Conservation (phyloP, 768 basidiomycete species). For the Collybiopsis luxurians region DNA sequence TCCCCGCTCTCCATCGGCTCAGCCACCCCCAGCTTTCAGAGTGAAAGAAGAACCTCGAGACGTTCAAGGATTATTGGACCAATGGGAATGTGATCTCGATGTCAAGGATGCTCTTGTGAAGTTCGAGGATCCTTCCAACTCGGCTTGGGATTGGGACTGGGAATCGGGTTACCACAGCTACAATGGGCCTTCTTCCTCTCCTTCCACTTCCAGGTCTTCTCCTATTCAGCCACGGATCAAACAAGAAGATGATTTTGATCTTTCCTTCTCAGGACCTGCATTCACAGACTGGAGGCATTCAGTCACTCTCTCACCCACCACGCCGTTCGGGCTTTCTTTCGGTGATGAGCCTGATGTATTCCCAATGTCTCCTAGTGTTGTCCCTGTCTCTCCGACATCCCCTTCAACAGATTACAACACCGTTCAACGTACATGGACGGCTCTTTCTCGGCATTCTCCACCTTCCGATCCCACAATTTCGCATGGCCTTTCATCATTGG, state of each 20-base stretch:
- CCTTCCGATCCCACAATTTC: conserved; percentile 14
- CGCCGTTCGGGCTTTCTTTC: conserved; percentile 1
- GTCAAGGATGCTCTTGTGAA: conserved; percentile 25
- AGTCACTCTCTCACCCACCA: conserved; percentile 15
- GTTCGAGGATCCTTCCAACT: background rate
- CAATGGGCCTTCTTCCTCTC: conserved; percentile 24
- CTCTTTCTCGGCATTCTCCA: conserved; percentile 24
- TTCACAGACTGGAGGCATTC: conserved; percentile 5
- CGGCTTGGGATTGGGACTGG: conserved; percentile 47
- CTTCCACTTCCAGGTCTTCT: conserved; percentile 23
- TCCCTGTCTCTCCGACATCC: conserved; percentile 7
- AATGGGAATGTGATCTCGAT: conserved; percentile 64
- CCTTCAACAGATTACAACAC: conserved; percentile 15
- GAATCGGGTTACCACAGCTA: conserved; percentile 25
- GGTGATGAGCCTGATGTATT: background rate
- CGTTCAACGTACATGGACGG: conserved; percentile 38
- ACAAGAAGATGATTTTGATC: conserved; percentile 45
- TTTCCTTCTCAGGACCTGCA: conserved; percentile 19
- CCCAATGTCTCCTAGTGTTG: background rate
- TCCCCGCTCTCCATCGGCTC: conserved; percentile 60
- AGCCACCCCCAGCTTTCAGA: conserved; percentile 17
- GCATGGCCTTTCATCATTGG: conserved; percentile 33
- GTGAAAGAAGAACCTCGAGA: conserved; percentile 65
- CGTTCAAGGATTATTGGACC: conserved; percentile 62
- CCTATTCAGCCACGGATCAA: conserved; percentile 39